Evolutionary conservation across 2,329 filamentous ascomycete genomes (phyloP).

Genomic region (Fusarium tupiense): DNA sequence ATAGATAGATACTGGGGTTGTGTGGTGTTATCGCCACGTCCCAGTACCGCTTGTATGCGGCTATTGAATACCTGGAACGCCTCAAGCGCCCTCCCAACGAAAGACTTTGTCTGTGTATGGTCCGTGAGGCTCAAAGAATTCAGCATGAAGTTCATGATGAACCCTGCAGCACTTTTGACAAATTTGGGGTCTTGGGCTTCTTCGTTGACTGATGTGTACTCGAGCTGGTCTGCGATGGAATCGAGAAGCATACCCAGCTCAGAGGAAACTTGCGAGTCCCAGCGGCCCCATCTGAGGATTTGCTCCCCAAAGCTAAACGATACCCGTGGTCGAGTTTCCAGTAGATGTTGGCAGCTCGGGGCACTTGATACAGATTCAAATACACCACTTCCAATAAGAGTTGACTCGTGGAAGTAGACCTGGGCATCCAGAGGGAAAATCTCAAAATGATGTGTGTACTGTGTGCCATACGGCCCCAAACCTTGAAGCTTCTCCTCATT

Average conservation of each 20-base stretch:
- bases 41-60: slow-evolving; percentile 40
- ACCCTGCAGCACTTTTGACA: slow-evolving; percentile 50
- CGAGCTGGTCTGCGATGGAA: slow-evolving; percentile 62
- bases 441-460: slow-evolving; percentile 71
- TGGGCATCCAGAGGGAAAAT: slow-evolving; percentile 65
- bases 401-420: slow-evolving; percentile 69
- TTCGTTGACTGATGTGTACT: slow-evolving; percentile 9
- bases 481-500: slow-evolving; percentile 55
- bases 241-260: slow-evolving; percentile 71
- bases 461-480: slow-evolving; percentile 68
- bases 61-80: slow-evolving; percentile 53
- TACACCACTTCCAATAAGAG: slow-evolving; percentile 65
- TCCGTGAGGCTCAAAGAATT: slow-evolving; percentile 53
- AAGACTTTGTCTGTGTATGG: slow-evolving; percentile 50
- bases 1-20: slow-evolving; percentile 13
- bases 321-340: slow-evolving; percentile 45
- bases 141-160: slow-evolving; percentile 60
- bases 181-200: slow-evolving; percentile 19
- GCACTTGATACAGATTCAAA: slow-evolving; percentile 53
- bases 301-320: slow-evolving; percentile 61
- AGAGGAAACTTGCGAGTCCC: slow-evolving; percentile 68
- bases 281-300: slow-evolving; percentile 63
- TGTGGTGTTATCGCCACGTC: background rate
- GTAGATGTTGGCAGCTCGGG: slow-evolving; percentile 43
- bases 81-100: slow-evolving; percentile 56